Percentiles rank a stretch among this genome's conserved stretches.
phyloP scores from a whole-genome alignment of 106 monocot genomes.

The Allium fistulosum region DNA sequence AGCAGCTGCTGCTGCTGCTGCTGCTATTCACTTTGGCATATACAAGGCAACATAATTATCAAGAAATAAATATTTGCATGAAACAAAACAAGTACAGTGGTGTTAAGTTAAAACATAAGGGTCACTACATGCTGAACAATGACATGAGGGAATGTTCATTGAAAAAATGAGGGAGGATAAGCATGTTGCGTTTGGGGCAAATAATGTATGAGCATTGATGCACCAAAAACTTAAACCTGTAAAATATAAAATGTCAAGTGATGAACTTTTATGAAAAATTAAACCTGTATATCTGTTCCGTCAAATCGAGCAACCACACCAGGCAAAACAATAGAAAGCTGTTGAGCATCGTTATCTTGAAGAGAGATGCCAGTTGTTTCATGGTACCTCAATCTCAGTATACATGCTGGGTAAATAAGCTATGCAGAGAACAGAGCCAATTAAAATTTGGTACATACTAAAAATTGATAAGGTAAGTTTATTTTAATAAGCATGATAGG shows the following conservation, averaged over 20 bases:
- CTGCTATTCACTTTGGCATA: too few relatives aligned
- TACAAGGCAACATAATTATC: too few relatives aligned
- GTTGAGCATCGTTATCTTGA: constrained; percentile 33
- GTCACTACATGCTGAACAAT: too few relatives aligned
- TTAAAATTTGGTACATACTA: too few relatives aligned
- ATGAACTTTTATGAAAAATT: neutral
- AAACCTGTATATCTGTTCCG: constrained; percentile 78
- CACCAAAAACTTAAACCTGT: neutral
- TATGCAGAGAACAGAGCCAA: constrained; percentile 8
- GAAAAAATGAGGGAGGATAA: too few relatives aligned
- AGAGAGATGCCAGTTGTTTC: constrained; percentile 24
- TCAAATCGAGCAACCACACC: constrained; percentile 76
- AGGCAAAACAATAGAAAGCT: constrained; percentile 73
- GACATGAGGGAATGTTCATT: too few relatives aligned
- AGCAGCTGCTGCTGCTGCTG: too few relatives aligned
- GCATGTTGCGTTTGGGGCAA: too few relatives aligned
- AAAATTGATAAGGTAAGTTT: too few relatives aligned
- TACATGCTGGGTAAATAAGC: constrained; percentile 49
- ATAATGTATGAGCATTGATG: neutral
- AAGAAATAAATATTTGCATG: too few relatives aligned
- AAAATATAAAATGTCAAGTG: neutral
- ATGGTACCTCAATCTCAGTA: constrained; percentile 58
- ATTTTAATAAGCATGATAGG: neutral
- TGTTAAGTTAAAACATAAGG: too few relatives aligned
- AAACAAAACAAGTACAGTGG: too few relatives aligned